Base-by-base conservation (phyloP, 23 red algal genomes). In the Pyropia yezoensis region DNA sequence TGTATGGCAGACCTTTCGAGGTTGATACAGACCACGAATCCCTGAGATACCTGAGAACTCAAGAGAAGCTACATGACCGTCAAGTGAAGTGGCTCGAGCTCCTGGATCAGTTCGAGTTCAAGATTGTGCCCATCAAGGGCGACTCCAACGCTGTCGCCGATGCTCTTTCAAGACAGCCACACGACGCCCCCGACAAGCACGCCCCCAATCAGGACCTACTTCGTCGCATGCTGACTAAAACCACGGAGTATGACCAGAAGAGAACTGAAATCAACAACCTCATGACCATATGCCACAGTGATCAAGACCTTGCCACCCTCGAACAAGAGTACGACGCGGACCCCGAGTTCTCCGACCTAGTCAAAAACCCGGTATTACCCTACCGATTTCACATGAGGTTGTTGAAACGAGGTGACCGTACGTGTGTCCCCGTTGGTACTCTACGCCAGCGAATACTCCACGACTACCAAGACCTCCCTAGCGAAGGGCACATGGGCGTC, bases 81-180 rank as follows among this genome's bases (percentile, higher is more conserved):
- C 59, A 77, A 13, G n/a, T 77, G 11, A 30, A 32, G 0, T 77
- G 59, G 60, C 49, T 51, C 2, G 57, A 77, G 52, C 57, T 49
- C 57, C 55, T 77, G 16, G n/a, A 54, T 0, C 26, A 65, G 18
- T 77, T 64, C 33, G 17, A 66, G 30, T 77, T 77, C 34, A 65
- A 21, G 3, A 61, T 77, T 34, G 13, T 26, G 54, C 73, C 60
- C 17, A 64, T 64, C 54, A 62, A 59, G 9, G 60, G 59, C 17
- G 63, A 49, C 20, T 63, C 73, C 6, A 77, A 77, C 32, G 47
- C 29, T 24, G 73, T 77, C 3, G 72, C 25, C n/a, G 59, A 65
- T 52, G 60, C 39, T 15, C 33, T 66, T n/a, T 77, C 59, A 0
- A 51, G 27, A 25, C 27, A 77, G 17, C 60, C 60, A 25, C 56